phyloP scores from a whole-genome alignment of 1,284 basidiomycete genomes.

The Boletus hoseneyae region DNA sequence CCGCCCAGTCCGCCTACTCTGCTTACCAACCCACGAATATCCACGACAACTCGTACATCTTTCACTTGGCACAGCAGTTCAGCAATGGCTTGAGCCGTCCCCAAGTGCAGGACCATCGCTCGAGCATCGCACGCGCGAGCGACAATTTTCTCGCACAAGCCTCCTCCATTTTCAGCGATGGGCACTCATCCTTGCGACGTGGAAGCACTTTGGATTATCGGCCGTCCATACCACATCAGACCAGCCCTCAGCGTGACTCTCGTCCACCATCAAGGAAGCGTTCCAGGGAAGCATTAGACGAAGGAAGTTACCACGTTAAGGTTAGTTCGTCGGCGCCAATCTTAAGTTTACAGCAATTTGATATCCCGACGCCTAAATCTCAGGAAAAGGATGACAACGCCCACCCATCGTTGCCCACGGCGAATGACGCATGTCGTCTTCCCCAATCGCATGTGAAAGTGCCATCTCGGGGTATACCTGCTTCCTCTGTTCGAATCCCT shows the following conservation, averaged over 20 bases:
- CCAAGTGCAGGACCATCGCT: constrained; percentile 33
- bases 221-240: constrained; percentile 15
- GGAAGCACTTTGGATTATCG: constrained; percentile 20
- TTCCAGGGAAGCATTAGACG: constrained; percentile 33
- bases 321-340: constrained; percentile 32
- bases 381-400: constrained; percentile 27
- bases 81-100: constrained; percentile 19
- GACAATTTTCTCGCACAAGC: constrained; percentile 34
- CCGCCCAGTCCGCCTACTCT: constrained; percentile 16
- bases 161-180: constrained; percentile 33
- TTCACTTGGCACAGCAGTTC: constrained; percentile 25
- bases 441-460: constrained; percentile 25
- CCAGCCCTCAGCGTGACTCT: constrained; percentile 16
- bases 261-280: constrained; percentile 34
- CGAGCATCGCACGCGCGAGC: constrained; percentile 34
- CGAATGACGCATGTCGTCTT: constrained; percentile 25
- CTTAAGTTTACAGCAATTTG: constrained; percentile 27
- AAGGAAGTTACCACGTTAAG: constrained; percentile 31
- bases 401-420: constrained; percentile 17
- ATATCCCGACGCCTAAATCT: constrained; percentile 25
- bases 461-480: constrained; percentile 18
- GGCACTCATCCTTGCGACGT: constrained; percentile 22
- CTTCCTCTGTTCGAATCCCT: constrained; percentile 19
- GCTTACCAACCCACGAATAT: constrained; percentile 16
- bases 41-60: constrained; percentile 26